Conservation (phyloP, 2,329 filamentous ascomycete species). For the Triangularia verruculosa region DNA sequence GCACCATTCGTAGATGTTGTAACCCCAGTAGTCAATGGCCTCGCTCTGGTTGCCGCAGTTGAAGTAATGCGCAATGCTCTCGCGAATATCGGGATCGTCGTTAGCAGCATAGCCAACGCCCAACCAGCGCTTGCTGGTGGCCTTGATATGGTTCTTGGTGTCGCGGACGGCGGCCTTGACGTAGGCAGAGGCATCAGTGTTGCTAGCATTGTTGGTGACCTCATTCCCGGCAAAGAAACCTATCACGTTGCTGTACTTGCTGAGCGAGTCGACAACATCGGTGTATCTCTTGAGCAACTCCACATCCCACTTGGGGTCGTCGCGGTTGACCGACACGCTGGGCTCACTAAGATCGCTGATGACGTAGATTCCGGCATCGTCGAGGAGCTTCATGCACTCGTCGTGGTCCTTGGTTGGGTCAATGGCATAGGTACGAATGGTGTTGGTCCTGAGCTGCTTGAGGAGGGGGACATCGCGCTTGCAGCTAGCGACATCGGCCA, state of each 20-base stretch:
- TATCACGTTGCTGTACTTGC: constrained; percentile 83
- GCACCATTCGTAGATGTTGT: constrained; percentile 99
- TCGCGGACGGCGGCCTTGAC: constrained; percentile 98
- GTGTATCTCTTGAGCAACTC: constrained; percentile 79
- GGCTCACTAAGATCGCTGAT: constrained; percentile 88
- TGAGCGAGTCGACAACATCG: constrained; percentile 74
- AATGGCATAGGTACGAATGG: constrained; percentile 92
- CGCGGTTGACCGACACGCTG: constrained; percentile 77
- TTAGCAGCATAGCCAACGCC: constrained; percentile 96
- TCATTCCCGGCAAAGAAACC: constrained; percentile 99
- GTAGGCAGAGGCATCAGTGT: constrained; percentile 86
- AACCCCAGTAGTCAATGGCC: constrained; percentile 96
- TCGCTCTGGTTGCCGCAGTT: constrained; percentile 70
- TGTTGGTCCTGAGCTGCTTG: constrained; percentile 76
- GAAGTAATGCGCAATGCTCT: constrained; percentile 85
- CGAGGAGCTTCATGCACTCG: constrained; percentile 78
- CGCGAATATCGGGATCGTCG: constrained; percentile 81
- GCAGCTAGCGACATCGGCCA: constrained; percentile 69
- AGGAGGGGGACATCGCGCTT: constrained; percentile 83
- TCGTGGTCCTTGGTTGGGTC: constrained; percentile 76
- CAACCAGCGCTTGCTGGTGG: constrained; percentile 71
- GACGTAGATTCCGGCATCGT: constrained; percentile 89
- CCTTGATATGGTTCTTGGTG: constrained; percentile 89
- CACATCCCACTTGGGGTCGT: constrained; percentile 74
- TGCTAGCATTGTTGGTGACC: constrained; percentile 84